A percentile compares a stretch with the other conserved stretches of the same genome.
Evolutionary conservation across 1,284 basidiomycete species (phyloP).

Genomic region (Puccinia horiana): DNA sequence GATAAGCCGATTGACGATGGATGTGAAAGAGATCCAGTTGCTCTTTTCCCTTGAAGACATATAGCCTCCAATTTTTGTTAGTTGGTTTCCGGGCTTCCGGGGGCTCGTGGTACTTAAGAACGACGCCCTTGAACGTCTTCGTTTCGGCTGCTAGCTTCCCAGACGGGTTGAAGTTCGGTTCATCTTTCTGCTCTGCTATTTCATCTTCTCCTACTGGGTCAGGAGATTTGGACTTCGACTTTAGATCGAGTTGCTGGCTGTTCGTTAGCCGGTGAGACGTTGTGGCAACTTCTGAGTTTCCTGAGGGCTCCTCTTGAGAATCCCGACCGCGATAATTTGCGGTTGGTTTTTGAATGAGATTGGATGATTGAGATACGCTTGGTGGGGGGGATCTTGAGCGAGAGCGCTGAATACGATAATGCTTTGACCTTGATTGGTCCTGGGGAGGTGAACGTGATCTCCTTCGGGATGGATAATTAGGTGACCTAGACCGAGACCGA

Average conservation of each 20-base stretch:
- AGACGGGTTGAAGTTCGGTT: conserved; percentile 84
- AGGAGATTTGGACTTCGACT: not conserved
- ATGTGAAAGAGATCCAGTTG: conserved; percentile 91
- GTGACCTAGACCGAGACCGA: conserved; percentile 4
- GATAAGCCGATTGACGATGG: conserved; percentile 86
- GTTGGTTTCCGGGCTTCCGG: conserved; percentile 92
- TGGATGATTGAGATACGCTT: not conserved
- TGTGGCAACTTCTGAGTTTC: not conserved
- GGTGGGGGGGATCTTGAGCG: not conserved
- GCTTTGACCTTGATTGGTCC: not conserved
- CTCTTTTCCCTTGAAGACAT: conserved; percentile 93
- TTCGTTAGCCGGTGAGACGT: not conserved
- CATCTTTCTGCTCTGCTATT: conserved; percentile 36
- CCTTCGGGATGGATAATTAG: not conserved
- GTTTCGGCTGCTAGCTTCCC: conserved; percentile 93
- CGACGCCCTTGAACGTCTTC: conserved; percentile 80
- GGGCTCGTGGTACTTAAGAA: conserved; percentile 97
- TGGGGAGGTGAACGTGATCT: conserved; percentile 1
- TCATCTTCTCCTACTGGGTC: not conserved
- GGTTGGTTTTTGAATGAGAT: not conserved
- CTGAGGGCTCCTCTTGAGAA: not conserved
- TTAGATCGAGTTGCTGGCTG: not conserved
- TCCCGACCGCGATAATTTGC: not conserved
- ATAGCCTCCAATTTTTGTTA: conserved; percentile 80
- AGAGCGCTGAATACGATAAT: not conserved